A percentile compares a stretch with the other conserved stretches of the same genome.
These are phyloP conservation scores for Globisporangium cystogenes DNA, from an alignment of 352 stramenopile species.

Conservation along the genomic window DNA sequence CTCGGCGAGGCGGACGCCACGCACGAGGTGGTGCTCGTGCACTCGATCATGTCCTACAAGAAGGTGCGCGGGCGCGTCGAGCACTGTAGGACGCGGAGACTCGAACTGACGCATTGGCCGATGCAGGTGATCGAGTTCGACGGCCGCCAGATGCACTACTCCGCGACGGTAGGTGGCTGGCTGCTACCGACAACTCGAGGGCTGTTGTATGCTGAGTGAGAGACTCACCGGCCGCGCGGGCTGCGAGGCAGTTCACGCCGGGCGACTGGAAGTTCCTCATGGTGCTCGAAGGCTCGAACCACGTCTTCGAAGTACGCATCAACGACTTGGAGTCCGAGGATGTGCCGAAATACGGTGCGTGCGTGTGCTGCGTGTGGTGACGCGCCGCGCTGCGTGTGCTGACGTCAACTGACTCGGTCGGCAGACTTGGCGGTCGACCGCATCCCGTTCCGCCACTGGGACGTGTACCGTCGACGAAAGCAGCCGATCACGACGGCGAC, in stretches of 20 bases:
- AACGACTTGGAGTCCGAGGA: constrained; percentile 72
- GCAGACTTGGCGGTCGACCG: constrained; percentile 74
- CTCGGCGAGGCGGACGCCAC: constrained; percentile 64
- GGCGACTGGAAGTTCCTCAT: constrained; percentile 78
- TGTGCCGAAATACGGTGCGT: constrained; percentile 80
- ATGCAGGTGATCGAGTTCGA: constrained; percentile 75
- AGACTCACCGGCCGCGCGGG: neutral
- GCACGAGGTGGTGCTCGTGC: constrained; percentile 72
- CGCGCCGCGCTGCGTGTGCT: neutral
- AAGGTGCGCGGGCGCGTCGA: constrained; percentile 37
- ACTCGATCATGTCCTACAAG: constrained; percentile 86
- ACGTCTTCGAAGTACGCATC: constrained; percentile 80
- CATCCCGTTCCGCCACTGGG: constrained; percentile 77
- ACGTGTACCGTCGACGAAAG: constrained; percentile 77
- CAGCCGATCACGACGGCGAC: constrained; percentile 26
- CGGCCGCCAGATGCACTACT: constrained; percentile 79
- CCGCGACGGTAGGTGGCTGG: constrained; percentile 44
- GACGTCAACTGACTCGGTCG: neutral
- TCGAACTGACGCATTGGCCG: too few relatives aligned
- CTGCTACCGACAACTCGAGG: too few relatives aligned
- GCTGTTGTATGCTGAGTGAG: too few relatives aligned
- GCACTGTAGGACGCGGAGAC: too few relatives aligned
- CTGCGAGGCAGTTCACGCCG: constrained; percentile 35
- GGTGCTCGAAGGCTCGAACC: constrained; percentile 69
- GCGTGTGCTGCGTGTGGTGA: neutral